These are phyloP conservation scores for Nyctanthes arbortristis DNA, from an alignment of 257 asterid genomes.

Conservation along the genomic window DNA sequence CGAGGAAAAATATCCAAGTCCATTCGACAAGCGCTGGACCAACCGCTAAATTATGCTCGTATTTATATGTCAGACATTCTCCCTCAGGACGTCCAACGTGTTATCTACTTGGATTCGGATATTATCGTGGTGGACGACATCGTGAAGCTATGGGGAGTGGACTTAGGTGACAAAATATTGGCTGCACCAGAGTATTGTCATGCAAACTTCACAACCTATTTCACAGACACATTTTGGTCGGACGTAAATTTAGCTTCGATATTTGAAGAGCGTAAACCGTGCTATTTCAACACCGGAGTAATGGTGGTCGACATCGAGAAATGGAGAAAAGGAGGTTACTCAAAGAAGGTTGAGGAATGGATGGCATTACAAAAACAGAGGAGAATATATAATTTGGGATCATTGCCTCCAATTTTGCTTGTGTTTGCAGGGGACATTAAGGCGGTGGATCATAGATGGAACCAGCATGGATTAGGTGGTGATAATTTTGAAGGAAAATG, in stretches of 20 bases:
- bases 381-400: slow-evolving; percentile 45
- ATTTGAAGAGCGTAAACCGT: slow-evolving; percentile 36
- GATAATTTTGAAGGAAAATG: slow-evolving; percentile 35
- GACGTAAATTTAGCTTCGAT: slow-evolving; percentile 15
- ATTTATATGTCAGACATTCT: slow-evolving; percentile 28
- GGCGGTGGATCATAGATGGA: slow-evolving; percentile 45
- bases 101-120: slow-evolving; percentile 42
- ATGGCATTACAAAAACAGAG: slow-evolving; percentile 42
- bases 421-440: slow-evolving; percentile 39
- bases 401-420: slow-evolving; percentile 43
- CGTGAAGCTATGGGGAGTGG: slow-evolving; percentile 34
- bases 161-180: slow-evolving; percentile 23
- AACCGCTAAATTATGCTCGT: slow-evolving; percentile 40
- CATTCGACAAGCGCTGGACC: slow-evolving; percentile 44
- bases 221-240: slow-evolving; percentile 36
- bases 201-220: slow-evolving; percentile 37
- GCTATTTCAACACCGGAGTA: slow-evolving; percentile 50
- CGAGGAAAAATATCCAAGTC: slow-evolving; percentile 39
- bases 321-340: slow-evolving; percentile 35
- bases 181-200: slow-evolving; percentile 45
- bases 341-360: slow-evolving; percentile 44
- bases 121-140: slow-evolving; percentile 39
- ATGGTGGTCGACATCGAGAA: slow-evolving; percentile 45
- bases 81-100: slow-evolving; percentile 28
- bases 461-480: slow-evolving; percentile 51